Base-by-base conservation (phyloP, 1,284 basidiomycete species). In the Melampsora abietis-canadensis region DNA sequence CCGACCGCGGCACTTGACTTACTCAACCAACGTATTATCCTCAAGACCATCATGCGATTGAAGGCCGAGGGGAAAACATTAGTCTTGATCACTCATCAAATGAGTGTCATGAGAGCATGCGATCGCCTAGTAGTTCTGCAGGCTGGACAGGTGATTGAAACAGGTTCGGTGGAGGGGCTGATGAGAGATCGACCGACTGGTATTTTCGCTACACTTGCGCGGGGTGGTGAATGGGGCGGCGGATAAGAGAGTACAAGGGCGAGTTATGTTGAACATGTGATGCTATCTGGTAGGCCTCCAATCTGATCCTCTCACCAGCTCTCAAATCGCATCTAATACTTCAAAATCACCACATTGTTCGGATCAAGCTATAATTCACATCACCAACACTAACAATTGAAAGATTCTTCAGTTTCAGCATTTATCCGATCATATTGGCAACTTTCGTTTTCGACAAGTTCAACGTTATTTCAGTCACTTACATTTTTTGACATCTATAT, bases 61-160 rank as follows among this genome's bases (percentile, higher is more conserved):
- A 86, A 92, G n/a, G 82, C 82, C 27, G 78, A 79, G 24, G 90
- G 91, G 82, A 89, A 87, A 80, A 96, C 94, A 0, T 98, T 94
- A 0, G 89, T 99, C 79, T 89, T 98, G 76, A 96, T 98, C 83
- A 97, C 94, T 0, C 95, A 98, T 82, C 94, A 98, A 79, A 87
- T 98, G 15, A 89, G 89, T 0, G 91, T 94, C 79, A 91, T 98
- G 78, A 84, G 84, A 4, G 72, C 84, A 0, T 83, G 85, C 17
- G 94, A 98, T 82, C 97, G 95, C 78, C 90, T 95, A 14, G 97
- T 98, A 81, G 90, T 98, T 4, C 88, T 98, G 85, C 88, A 89
- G 77, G 84, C 88, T 31, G 95, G 94, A 0, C 77, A 82, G 0
- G 87, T 98, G n/a, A 89, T 88, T 47, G 91, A 98, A 81, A 89